These are phyloP conservation scores for Phytophthora citricola DNA, from an alignment of 352 stramenopile species.

Conservation along the genomic window DNA sequence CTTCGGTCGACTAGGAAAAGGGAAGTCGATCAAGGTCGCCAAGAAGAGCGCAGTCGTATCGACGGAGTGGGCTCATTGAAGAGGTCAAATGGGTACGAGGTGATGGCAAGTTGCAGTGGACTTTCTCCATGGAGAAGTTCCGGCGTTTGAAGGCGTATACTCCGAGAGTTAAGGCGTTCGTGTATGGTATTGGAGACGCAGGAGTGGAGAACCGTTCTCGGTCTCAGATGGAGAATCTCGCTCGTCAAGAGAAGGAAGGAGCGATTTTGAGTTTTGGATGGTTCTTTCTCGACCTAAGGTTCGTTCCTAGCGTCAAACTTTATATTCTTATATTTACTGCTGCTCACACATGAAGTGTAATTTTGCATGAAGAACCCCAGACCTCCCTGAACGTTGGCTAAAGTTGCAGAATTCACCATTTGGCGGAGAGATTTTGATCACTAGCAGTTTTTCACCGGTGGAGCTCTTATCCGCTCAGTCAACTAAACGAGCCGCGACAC, in stretches of 20 bases:
- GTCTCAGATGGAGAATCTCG: constrained; percentile 21
- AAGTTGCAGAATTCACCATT: constrained; percentile 79
- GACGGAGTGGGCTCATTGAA: constrained; percentile 56
- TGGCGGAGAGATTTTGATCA: constrained; percentile 73
- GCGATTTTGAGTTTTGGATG: constrained; percentile 73
- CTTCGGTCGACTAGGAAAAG: constrained; percentile 6
- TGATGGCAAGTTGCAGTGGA: constrained; percentile 66
- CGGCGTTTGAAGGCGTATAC: constrained; percentile 69
- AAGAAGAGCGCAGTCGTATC: constrained; percentile 10
- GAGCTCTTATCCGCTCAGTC: neutral
- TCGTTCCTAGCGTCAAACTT: neutral
- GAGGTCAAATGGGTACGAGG: constrained; percentile 59
- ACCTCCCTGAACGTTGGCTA: constrained; percentile 70
- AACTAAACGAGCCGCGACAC: neutral
- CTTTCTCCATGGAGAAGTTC: constrained; percentile 65
- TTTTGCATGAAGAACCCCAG: constrained; percentile 56
- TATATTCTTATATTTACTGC: neutral
- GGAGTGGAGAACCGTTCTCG: constrained; percentile 17
- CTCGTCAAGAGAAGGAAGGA: constrained; percentile 36
- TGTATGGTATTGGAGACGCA: constrained; percentile 64
- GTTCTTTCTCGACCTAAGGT: constrained; percentile 87
- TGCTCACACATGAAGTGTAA: constrained; percentile 1
- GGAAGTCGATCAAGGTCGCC: neutral
- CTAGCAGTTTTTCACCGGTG: constrained; percentile 42
- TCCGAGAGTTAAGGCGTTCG: constrained; percentile 72